These are phyloP conservation scores for Salix arbutifolia DNA, from an alignment of 345 rosid genomes.

Conservation along the genomic window DNA sequence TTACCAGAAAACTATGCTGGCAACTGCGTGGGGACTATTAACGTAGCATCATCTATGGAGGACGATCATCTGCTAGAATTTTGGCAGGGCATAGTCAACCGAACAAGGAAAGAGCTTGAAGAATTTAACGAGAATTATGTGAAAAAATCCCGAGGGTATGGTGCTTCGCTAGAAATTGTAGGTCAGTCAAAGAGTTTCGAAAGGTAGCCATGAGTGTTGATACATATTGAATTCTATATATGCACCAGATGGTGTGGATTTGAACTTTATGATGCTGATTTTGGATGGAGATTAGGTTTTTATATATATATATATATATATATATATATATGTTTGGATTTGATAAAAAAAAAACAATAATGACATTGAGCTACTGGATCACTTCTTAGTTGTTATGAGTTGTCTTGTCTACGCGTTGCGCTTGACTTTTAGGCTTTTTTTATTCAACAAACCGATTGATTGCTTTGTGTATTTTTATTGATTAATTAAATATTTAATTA, in stretches of 20 bases:
- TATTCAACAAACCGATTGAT: no score
- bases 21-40: background rate
- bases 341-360: no score
- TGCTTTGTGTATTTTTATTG: no score
- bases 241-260: constrained; percentile 17
- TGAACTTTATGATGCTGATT: constrained; percentile 1
- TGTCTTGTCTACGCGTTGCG: no score
- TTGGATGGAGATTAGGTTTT: constrained; percentile 9
- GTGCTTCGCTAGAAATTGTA: background rate
- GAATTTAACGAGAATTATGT: constrained; percentile 2
- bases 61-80: background rate
- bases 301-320: no score
- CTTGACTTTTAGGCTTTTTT: no score
- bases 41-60: background rate
- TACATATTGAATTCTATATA: background rate
- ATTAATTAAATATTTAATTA: no score
- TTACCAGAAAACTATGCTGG: constrained; percentile 10
- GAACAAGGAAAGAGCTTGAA: constrained; percentile 9
- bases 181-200: background rate
- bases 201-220: background rate
- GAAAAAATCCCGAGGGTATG: background rate
- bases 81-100: background rate
- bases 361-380: no score
- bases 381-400: no score
- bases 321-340: no score